Evolutionary conservation across 352 stramenopile genomes (phyloP), one percentile per base, ranked within the genome.

Genomic region (Pythium monospermum): DNA sequence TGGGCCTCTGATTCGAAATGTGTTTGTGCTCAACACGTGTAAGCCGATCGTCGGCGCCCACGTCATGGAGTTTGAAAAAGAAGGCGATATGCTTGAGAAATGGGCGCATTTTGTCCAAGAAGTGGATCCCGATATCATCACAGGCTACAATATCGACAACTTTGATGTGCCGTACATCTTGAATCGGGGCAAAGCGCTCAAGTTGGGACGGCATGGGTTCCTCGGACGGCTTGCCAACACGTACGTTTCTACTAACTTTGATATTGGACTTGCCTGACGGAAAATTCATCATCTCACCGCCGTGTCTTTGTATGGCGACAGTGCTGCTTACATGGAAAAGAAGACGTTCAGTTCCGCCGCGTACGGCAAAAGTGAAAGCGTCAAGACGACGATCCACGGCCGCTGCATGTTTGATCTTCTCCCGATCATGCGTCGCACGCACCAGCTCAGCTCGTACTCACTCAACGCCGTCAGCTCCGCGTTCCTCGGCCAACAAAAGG

Each of bases 131-230:
- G 97, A 99, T 65, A 98, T 99, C 49, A 90, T 99, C 54, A 99
- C 97, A 23, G 97, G 97, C 18, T 99, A 99, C 79, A 99, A 99
- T 66, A 98, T 98, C 45, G 82, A 98, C 66, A 99, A 99, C 71
- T 99, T 99, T 66, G 97, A 99, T 66, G 93, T 99, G 32, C 96
- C 96, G 15, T 99, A 99, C 71, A 63, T 99, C 16, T 71, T 99
- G 25, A 98, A 99, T 70, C 86, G 97, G 12, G 97, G 96, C n/a
- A 97, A 97, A 48, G 76, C 88, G 11, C 73, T 99, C 1, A 86
- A 83, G 21, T 74, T 97, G 23, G 68, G 87, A 25, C 61, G 68
- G 40, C 83, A 87, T 53, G 76, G 73, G 32, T 70, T 69, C 33
- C 86, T 98, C 59, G 93, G 95, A 11, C 76, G 95, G 2, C 73